phyloP scores from a whole-genome alignment of 2,329 filamentous ascomycete genomes.

The Aureobasidium zeae region DNA sequence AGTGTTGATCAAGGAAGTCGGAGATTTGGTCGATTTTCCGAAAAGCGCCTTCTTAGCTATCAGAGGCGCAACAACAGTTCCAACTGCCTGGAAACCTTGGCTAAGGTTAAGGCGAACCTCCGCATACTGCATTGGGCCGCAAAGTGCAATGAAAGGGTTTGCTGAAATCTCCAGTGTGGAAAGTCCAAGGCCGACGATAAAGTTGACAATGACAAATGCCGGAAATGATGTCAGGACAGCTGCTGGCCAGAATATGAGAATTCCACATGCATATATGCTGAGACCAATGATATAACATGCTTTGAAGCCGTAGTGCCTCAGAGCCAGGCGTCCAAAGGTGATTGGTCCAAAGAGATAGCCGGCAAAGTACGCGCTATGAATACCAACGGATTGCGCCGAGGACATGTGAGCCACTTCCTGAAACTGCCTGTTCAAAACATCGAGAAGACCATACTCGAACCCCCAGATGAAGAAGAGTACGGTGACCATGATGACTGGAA shows the following conservation, averaged over 20 bases:
- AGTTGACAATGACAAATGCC: constrained; percentile 53
- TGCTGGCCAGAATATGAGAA: constrained; percentile 55
- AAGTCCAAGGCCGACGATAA: constrained; percentile 52
- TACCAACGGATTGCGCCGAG: constrained; percentile 52
- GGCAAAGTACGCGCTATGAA: constrained; percentile 62
- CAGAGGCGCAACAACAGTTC: constrained; percentile 50
- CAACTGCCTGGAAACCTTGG: constrained; percentile 53
- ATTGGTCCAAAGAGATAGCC: constrained; percentile 63
- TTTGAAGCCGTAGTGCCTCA: constrained; percentile 54
- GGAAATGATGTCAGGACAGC: constrained; percentile 53
- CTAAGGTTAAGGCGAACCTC: constrained; percentile 53
- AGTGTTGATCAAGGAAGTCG: constrained; percentile 48
- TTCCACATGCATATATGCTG: constrained; percentile 53
- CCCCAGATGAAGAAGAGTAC: constrained; percentile 85
- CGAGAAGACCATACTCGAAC: constrained; percentile 78
- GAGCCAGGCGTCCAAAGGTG: constrained; percentile 51
- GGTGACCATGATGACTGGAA: constrained; percentile 65
- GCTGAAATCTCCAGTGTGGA: constrained; percentile 52
- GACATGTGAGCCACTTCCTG: constrained; percentile 54
- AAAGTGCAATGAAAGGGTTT: constrained; percentile 54
- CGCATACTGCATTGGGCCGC: constrained; percentile 50
- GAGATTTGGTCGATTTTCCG: constrained; percentile 36
- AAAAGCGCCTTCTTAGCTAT: constrained; percentile 52
- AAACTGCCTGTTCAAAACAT: constrained; percentile 67
- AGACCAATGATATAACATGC: constrained; percentile 52